phyloP scores from a whole-genome alignment of 305 asterid genomes.

The Withania somnifera region DNA sequence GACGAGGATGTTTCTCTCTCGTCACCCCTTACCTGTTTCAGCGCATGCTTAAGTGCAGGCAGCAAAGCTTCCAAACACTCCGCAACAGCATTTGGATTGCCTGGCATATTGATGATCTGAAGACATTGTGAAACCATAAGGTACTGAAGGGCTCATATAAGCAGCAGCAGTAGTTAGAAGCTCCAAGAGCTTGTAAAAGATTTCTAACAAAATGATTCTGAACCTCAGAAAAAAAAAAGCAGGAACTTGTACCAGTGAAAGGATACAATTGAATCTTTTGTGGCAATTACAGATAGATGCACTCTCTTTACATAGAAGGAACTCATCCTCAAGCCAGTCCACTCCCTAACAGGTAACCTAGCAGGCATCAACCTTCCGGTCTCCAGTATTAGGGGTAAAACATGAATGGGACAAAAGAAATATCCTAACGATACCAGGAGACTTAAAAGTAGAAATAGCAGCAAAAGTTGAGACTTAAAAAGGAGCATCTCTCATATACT shows the following conservation, averaged over 20 bases:
- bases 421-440: too few relatives aligned
- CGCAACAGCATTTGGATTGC: constrained; percentile 90
- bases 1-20: constrained; percentile 82
- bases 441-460: background rate
- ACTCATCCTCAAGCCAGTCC: background rate
- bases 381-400: background rate
- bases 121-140: background rate
- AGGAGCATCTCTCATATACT: background rate
- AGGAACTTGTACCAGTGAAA: background rate
- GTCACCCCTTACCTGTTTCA: constrained; percentile 73
- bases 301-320: too few relatives aligned
- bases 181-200: background rate
- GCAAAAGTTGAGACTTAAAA: background rate
- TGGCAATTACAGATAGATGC: background rate
- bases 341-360: background rate
- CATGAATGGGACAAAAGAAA: background rate
- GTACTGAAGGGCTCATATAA: background rate
- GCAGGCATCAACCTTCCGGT: background rate
- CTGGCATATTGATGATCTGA: constrained; percentile 96
- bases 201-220: background rate
- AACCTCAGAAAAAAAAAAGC: too few relatives aligned
- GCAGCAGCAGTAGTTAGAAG: background rate
- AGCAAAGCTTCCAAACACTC: constrained; percentile 87
- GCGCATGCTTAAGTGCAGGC: constrained; percentile 87
- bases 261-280: background rate